Base-by-base conservation (phyloP, 352 stramenopile species). In the Peronospora belbahrii region DNA sequence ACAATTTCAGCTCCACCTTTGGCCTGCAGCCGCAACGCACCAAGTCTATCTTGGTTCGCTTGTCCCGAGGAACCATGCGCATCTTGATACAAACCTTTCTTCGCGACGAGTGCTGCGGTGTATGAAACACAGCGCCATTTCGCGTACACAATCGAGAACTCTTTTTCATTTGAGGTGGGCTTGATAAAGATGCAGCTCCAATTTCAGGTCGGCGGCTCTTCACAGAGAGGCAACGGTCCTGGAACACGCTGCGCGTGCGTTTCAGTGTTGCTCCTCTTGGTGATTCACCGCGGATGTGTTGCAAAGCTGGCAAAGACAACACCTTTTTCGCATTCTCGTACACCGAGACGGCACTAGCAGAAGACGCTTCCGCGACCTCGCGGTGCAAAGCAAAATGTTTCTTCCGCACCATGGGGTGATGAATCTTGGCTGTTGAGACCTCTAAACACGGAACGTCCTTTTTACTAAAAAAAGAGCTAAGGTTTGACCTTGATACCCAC, bases 61-160 rank as follows among this genome's bases (percentile, higher is more conserved):
- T 72, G 42, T 91, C 74, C n/a, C 59, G 66, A 9, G 79, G 79
- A 30, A 88, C 74, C 56, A 91, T 85, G 19, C 79, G 79, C 48
- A 91, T 79, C 54, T 88, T 90, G 54, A 90, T 83, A 43, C 79
- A 83, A 36, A 86, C 70, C 41, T 90, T 90, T 56, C 87, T 86
- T 25, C 61, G 60, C 2, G 61, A 64, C n/a, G 60, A 63, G 37
- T 71, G 70, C 22, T 70, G 67, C 3, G 73, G 70, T 6, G 75
- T 85, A 36, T 81, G 64, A 31, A 67, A 68, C 6, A 57, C 50
- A 33, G 70, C 44, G 4, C 22, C 48, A 56, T 56, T 52, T 50
- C 40, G 46, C n/a, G 42, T 48, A 15, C 49, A 35, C 30, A 33
- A 60, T 17, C 38, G 46, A 38, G 15, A 52, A 6, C 20, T 42